Percentiles rank a stretch among this genome's conserved stretches.
These are phyloP conservation scores for Guillardia theta DNA, from an alignment of 78 protist species.

Conservation along the genomic window DNA sequence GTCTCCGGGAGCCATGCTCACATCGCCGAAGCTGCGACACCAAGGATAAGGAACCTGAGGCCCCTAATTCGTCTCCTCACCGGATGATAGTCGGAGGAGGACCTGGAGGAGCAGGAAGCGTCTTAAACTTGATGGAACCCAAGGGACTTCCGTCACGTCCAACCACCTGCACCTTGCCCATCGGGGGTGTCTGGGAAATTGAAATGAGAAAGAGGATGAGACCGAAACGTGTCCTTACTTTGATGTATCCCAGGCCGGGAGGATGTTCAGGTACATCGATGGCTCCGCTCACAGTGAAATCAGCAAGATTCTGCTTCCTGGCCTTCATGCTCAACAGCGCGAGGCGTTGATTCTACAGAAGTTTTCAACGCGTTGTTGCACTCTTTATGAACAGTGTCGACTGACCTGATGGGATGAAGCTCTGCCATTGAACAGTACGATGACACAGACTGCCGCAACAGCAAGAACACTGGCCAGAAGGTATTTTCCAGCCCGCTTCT, in stretches of 20 bases:
- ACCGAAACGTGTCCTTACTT: too few relatives aligned
- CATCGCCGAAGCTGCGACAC: constrained; percentile 8
- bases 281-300: neutral
- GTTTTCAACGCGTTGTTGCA: too few relatives aligned
- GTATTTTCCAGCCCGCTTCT: too few relatives aligned
- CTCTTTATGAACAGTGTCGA: too few relatives aligned
- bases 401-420: too few relatives aligned
- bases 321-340: too few relatives aligned
- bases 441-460: too few relatives aligned
- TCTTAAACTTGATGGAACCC: neutral
- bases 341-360: too few relatives aligned
- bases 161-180: neutral
- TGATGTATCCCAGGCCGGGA: neutral
- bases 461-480: too few relatives aligned
- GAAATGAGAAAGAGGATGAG: too few relatives aligned
- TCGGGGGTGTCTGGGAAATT: neutral
- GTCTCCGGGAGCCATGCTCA: neutral
- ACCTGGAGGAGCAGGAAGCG: neutral
- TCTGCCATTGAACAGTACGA: too few relatives aligned
- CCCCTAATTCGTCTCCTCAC: neutral
- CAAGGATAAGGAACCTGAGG: neutral
- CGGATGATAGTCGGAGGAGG: neutral
- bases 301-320: neutral
- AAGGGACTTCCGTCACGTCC: neutral
- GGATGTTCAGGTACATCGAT: neutral